Conservation (phyloP, 2,329 filamentous ascomycete genomes). For the Sporothrix schenckii region DNA sequence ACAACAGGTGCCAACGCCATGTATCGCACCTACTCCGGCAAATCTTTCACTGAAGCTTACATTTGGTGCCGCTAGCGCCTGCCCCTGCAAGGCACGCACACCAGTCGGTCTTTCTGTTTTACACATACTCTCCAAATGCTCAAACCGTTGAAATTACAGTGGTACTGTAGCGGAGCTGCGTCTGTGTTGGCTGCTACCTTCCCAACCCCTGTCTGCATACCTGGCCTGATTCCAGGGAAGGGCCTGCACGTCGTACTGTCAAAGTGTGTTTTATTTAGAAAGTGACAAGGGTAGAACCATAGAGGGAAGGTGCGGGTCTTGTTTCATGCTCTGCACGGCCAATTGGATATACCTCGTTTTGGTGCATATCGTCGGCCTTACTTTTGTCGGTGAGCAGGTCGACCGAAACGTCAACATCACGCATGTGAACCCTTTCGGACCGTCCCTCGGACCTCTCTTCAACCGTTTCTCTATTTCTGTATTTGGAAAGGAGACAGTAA, state of each 20-base stretch:
- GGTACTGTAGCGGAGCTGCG: background rate
- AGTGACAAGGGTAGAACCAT: background rate
- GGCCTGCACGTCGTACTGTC: background rate
- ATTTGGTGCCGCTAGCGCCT: constrained; percentile 2
- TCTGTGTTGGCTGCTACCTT: constrained; percentile 8
- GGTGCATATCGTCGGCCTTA: constrained; percentile 12
- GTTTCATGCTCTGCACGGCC: constrained; percentile 17
- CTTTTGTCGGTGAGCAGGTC: constrained; percentile 12
- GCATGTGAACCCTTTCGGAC: background rate
- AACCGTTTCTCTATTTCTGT: constrained; percentile 3
- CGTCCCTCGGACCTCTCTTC: background rate
- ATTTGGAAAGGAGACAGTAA: background rate
- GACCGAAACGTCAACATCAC: constrained; percentile 1
- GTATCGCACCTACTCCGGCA: background rate
- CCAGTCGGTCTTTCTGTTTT: constrained; percentile 1
- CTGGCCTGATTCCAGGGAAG: constrained; percentile 22
- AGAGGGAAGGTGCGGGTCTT: constrained; percentile 5
- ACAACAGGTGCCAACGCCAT: constrained; percentile 1
- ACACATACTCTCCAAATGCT: background rate
- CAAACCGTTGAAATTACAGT: background rate
- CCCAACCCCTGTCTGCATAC: constrained; percentile 4
- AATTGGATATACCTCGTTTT: constrained; percentile 11
- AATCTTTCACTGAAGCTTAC: constrained; percentile 4
- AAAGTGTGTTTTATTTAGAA: constrained; percentile 5
- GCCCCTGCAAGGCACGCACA: constrained; percentile 14